Conservation (phyloP, 768 basidiomycete species). For the Trametes meyenii region DNA sequence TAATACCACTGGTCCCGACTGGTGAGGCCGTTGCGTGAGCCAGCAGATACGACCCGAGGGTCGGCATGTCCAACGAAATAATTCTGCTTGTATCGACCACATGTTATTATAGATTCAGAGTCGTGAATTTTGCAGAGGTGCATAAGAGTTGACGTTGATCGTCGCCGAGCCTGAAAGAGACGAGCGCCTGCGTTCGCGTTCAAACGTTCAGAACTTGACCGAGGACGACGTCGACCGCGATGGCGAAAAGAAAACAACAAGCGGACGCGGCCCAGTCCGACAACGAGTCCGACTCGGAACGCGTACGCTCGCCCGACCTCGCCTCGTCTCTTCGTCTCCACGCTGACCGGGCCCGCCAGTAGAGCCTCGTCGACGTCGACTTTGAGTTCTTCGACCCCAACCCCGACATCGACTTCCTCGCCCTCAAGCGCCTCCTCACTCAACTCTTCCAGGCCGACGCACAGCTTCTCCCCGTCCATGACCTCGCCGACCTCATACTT, state of each 20-base stretch:
- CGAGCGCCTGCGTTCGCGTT: not conserved
- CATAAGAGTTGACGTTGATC: no score
- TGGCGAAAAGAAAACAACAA: slow-evolving; percentile 28
- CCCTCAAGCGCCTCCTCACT: slow-evolving; percentile 70
- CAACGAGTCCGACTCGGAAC: slow-evolving; percentile 26
- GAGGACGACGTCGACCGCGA: not conserved
- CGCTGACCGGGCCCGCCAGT: slow-evolving; percentile 31
- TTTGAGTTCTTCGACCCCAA: slow-evolving; percentile 95
- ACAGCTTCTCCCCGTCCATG: slow-evolving; percentile 66
- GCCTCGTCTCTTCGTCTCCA: not conserved
- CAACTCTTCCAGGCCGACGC: slow-evolving; percentile 81
- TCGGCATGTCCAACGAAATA: no score
- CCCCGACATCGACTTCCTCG: slow-evolving; percentile 80
- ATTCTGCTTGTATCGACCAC: no score
- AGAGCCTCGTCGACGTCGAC: slow-evolving; percentile 79
- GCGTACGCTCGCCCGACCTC: slow-evolving; percentile 13
- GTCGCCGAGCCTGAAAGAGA: no score
- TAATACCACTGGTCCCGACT: no score
- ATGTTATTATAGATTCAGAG: no score
- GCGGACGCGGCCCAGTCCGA: slow-evolving; percentile 9
- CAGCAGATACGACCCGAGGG: no score
- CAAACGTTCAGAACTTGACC: no score
- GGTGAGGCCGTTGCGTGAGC: no score
- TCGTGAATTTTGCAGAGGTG: no score
- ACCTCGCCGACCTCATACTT: slow-evolving; percentile 80